These are phyloP conservation scores for Saccharum spontaneum DNA, from an alignment of 176 grass and related monocot genomes.

Conservation along the genomic window DNA sequence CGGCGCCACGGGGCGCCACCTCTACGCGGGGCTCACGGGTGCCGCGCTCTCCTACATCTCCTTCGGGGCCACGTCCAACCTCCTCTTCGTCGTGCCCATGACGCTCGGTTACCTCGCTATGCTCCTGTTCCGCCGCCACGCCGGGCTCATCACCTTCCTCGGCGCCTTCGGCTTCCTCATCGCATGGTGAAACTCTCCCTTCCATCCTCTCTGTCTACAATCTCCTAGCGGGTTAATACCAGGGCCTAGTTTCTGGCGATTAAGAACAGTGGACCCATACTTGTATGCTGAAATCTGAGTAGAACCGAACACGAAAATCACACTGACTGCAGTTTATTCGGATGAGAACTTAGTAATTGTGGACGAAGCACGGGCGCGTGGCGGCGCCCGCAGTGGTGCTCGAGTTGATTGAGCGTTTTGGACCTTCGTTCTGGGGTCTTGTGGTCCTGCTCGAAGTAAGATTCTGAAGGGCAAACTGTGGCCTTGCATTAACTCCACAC, in stretches of 20 bases:
- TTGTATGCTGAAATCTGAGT: constrained; percentile 13
- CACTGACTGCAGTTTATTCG: constrained; percentile 9
- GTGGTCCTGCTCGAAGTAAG: constrained; percentile 24
- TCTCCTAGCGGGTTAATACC: neutral
- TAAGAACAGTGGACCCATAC: neutral
- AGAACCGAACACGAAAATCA: neutral
- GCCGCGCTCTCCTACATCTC: constrained; percentile 85
- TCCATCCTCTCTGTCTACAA: constrained; percentile 10
- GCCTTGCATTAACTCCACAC: constrained; percentile 30
- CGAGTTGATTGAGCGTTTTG: neutral
- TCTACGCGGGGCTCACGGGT: constrained; percentile 82
- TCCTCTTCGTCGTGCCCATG: constrained; percentile 94
- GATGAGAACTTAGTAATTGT: constrained; percentile 19
- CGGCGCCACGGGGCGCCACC: constrained; percentile 52
- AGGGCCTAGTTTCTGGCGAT: constrained; percentile 9
- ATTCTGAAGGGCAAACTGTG: constrained; percentile 4
- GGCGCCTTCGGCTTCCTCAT: constrained; percentile 90
- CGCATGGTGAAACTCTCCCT: constrained; percentile 62
- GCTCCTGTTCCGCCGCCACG: constrained; percentile 64
- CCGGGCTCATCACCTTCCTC: constrained; percentile 85
- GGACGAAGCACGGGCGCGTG: neutral
- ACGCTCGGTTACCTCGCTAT: constrained; percentile 73
- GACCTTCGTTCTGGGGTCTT: neutral
- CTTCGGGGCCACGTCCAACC: constrained; percentile 84
- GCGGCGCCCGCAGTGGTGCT: neutral